Conservation (phyloP, 768 basidiomycete genomes). For the Pisolithus marmoratus region DNA sequence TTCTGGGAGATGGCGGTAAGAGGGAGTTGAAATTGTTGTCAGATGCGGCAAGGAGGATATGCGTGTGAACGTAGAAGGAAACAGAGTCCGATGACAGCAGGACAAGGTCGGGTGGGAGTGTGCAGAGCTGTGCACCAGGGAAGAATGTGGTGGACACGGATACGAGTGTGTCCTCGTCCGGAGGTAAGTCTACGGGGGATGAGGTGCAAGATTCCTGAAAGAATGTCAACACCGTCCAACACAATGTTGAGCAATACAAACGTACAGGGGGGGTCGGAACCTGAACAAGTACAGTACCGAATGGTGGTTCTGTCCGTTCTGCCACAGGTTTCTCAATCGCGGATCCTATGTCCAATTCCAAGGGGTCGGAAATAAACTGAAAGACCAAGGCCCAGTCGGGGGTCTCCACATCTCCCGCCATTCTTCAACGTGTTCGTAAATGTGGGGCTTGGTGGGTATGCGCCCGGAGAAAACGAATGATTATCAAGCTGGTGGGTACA, state of each 20-base stretch:
- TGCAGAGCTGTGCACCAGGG: conserved; percentile 56
- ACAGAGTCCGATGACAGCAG: conserved; percentile 70
- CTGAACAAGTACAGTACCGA: conserved; percentile 26
- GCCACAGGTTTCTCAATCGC: too few species aligned
- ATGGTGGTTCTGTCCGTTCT: too few species aligned
- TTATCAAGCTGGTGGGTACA: too few species aligned
- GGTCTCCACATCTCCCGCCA: too few species aligned
- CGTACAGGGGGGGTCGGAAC: conserved; percentile 66
- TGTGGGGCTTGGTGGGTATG: conserved; percentile 11
- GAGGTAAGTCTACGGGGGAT: conserved; percentile 26
- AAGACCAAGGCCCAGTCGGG: conserved; percentile 32
- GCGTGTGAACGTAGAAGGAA: conserved; percentile 75
- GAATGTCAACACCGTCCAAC: not conserved
- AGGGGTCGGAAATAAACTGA: conserved; percentile 49
- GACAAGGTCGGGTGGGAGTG: conserved; percentile 53
- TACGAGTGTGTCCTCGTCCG: conserved; percentile 46
- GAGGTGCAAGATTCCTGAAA: too few species aligned
- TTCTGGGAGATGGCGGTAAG: conserved; percentile 39
- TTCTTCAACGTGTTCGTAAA: conserved; percentile 10
- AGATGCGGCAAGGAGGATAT: conserved; percentile 52
- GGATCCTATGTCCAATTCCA: conserved; percentile 25
- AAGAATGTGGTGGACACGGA: conserved; percentile 84
- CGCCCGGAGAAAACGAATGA: too few species aligned
- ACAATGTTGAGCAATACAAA: conserved; percentile 7
- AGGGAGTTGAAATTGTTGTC: conserved; percentile 58